These are phyloP conservation scores for Annulohypoxylon maeteangense DNA, from an alignment of 495 filamentous ascomycete species.

Conservation along the genomic window DNA sequence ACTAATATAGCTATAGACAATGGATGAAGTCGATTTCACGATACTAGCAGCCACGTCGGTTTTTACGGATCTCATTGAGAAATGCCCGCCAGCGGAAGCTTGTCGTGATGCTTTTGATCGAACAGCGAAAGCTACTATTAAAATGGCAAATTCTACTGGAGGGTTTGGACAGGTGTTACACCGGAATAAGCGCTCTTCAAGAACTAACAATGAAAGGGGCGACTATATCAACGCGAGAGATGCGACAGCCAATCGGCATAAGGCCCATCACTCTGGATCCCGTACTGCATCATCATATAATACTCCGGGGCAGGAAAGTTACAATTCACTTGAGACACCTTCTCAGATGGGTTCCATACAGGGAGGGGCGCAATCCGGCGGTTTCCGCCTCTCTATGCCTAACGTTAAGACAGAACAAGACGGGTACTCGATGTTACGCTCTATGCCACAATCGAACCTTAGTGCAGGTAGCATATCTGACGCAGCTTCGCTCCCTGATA, in stretches of 20 bases:
- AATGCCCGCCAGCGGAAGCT: constrained; percentile 67
- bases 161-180: constrained; percentile 70
- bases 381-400: constrained; percentile 47
- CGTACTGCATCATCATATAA: constrained; percentile 40
- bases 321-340: constrained; percentile 36
- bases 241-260: constrained; percentile 49
- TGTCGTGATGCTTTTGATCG: constrained; percentile 95
- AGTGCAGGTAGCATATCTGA: constrained; percentile 50
- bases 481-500: constrained; percentile 49
- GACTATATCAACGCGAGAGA: constrained; percentile 50
- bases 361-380: constrained; percentile 36
- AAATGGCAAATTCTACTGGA: constrained; percentile 86
- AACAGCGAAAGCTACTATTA: constrained; percentile 92
- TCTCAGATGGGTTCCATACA: constrained; percentile 42
- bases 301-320: constrained; percentile 39
- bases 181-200: constrained; percentile 39
- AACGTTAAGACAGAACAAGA: constrained; percentile 54
- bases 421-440: constrained; percentile 51
- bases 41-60: constrained; percentile 88
- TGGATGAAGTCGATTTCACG: constrained; percentile 96
- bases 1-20: constrained; percentile 68
- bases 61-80: constrained; percentile 62
- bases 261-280: constrained; percentile 35
- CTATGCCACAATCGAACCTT: constrained; percentile 47
- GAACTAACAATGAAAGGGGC: constrained; percentile 42